Conservation (phyloP, 305 asterid species). For the Fraxinus latifolia region DNA sequence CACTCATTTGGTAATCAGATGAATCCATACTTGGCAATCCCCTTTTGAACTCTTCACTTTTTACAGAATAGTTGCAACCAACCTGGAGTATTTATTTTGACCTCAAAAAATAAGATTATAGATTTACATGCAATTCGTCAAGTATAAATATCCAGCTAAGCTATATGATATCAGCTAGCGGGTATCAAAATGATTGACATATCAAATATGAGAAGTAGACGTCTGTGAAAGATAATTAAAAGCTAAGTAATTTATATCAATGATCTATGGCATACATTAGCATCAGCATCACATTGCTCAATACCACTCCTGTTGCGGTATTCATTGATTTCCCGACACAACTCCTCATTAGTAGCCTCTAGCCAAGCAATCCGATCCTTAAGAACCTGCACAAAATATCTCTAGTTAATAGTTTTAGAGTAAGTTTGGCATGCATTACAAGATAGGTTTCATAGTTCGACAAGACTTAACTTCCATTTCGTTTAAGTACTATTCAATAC, state of each 20-base stretch:
- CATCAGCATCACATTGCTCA: slow-evolving; percentile 53
- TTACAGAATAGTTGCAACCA: slow-evolving; percentile 44
- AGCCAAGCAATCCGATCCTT: slow-evolving; percentile 89
- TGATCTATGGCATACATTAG: slow-evolving; percentile 44
- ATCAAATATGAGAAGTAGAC: background rate
- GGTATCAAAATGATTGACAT: background rate
- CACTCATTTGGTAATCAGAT: slow-evolving; percentile 91
- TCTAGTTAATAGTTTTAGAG: slow-evolving; percentile 17
- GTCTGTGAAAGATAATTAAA: background rate
- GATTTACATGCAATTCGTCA: slow-evolving; percentile 10
- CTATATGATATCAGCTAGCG: background rate
- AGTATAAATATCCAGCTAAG: background rate
- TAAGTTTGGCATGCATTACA: background rate
- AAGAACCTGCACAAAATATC: slow-evolving; percentile 58
- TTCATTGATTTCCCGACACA: slow-evolving; percentile 76
- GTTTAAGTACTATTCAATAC: background rate
- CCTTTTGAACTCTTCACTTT: slow-evolving; percentile 84
- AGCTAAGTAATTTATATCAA: background rate
- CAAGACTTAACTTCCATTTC: background rate
- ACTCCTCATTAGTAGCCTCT: slow-evolving; percentile 85
- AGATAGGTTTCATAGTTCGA: background rate
- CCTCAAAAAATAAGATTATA: slow-evolving; percentile 8
- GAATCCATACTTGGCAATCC: slow-evolving; percentile 91
- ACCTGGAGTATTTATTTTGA: slow-evolving; percentile 40
- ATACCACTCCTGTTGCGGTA: slow-evolving; percentile 53